These are phyloP conservation scores for Nannochloris sp. DNA, from an alignment of 139 green algal genomes.

Conservation along the genomic window DNA sequence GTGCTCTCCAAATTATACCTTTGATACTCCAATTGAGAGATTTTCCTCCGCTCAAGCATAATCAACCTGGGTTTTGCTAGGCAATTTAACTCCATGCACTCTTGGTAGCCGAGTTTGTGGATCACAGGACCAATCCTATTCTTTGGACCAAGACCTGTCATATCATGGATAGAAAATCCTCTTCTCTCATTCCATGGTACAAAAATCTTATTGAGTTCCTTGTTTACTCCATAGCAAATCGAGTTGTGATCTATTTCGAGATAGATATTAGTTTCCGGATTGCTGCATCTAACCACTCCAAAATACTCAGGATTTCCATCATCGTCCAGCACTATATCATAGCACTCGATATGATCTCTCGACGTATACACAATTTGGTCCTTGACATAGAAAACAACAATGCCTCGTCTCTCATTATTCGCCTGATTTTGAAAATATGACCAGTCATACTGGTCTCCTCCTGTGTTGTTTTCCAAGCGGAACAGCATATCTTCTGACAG, in stretches of 20 bases:
- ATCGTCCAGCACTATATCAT: not conserved
- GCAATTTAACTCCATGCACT: not conserved
- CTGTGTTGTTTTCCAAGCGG: not conserved
- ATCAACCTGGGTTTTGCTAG: not conserved
- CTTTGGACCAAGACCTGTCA: not conserved
- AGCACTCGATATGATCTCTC: not conserved
- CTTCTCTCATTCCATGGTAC: not conserved
- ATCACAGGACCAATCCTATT: conserved; percentile 4
- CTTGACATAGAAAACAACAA: not conserved
- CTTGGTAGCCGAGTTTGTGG: not conserved
- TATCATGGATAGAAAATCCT: conserved; percentile 3
- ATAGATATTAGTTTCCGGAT: not conserved
- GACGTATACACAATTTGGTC: not conserved
- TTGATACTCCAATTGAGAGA: not conserved
- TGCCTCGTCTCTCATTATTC: not conserved
- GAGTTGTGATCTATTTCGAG: not conserved
- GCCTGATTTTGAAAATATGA: not conserved
- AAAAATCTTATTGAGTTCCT: not conserved
- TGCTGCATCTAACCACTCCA: not conserved
- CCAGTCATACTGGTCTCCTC: not conserved
- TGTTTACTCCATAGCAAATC: not conserved
- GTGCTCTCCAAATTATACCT: not conserved
- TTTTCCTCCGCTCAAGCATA: not conserved
- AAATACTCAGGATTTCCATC: not conserved
- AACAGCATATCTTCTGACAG: conserved; percentile 1